Evolutionary conservation across 805 yeast species (phyloP), one percentile per base, ranked within the genome.

Genomic region (Peterozyma toletana): DNA sequence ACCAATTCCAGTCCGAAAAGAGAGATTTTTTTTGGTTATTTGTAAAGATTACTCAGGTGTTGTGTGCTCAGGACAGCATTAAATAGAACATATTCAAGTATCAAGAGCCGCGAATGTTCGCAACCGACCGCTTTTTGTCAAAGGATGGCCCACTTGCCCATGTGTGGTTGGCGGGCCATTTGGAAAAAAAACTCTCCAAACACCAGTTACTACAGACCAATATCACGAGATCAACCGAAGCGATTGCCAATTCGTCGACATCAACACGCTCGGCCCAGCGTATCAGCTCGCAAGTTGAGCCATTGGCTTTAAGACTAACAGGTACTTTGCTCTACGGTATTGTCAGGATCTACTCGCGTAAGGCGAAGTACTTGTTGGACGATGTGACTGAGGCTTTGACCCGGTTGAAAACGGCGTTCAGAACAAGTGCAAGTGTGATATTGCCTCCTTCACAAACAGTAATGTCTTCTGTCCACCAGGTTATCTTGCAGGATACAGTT

Each of bases 81-180:
- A 4, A 21, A 21, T n/a, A 21, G 27, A 21, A 5, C 27, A 21
- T 4, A 5, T 21, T 7, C 27, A 21, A 21, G 27, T 21, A 21
- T 7, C 27, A 21, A 21, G 7, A 4, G 7, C 27, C 4, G 27
- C 27, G 7, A 21, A 21, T 21, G 27, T 21, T 21, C 7, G 27
- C 27, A 21, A 21, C 27, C 27, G 27, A 21, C 7, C 67, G 68
- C 40, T 59, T 79, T 30, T 67, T 81, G 16, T 70, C 86, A 2
- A 80, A 77, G 48, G 81, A 81, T 56, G 95, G 96, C 2, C 96
- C 96, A 1, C 67, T 89, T 48, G 95, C 95, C 2, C 86, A 83
- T 50, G 89, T 88, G 9, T 89, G 96, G 96, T 70, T 89, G 39
- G 96, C 96, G 9, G 91, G 96, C 16, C 89, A 86, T 57, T 73